Evolutionary conservation across 257 asterid genomes (phyloP).

Genomic region (Solanum piurae): DNA sequence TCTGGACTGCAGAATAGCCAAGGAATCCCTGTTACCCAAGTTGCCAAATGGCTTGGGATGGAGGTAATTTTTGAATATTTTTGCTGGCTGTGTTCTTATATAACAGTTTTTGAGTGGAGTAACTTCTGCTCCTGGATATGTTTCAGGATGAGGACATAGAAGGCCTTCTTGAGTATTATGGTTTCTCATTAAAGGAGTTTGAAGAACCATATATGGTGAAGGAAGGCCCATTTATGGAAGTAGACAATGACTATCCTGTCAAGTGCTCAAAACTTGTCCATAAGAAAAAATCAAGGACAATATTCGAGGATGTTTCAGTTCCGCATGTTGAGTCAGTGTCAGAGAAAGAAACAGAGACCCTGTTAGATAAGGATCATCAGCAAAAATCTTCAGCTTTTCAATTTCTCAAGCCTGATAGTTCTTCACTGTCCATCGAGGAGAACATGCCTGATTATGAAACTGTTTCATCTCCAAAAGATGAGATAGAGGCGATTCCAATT

Average conservation of each 20-base stretch:
- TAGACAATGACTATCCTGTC: conserved; percentile 72
- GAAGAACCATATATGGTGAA: conserved; percentile 98
- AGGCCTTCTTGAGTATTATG: conserved; percentile 66
- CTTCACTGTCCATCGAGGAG: conserved; percentile 35
- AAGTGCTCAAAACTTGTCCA: conserved; percentile 80
- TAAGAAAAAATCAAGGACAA: conserved; percentile 52
- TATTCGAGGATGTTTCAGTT: conserved; percentile 48
- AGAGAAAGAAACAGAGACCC: conserved; percentile 15
- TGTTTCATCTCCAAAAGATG: conserved; percentile 39
- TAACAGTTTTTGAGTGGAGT: conserved; percentile 3
- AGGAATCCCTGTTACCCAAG: conserved; percentile 78
- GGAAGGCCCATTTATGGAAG: conserved; percentile 62
- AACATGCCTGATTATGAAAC: conserved; percentile 39
- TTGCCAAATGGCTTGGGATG: conserved; percentile 89
- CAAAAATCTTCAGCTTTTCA: conserved; percentile 15
- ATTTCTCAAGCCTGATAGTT: conserved; percentile 21
- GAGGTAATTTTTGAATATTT: conserved; percentile 43
- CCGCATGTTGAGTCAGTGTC: conserved; percentile 29
- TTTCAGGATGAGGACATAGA: conserved; percentile 79
- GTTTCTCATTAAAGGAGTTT: conserved; percentile 70
- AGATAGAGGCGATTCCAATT: conserved; percentile 10
- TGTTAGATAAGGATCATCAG: conserved; percentile 19
- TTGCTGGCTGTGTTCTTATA: not conserved
- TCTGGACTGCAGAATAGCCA: conserved; percentile 84
- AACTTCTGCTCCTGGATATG: conserved; percentile 5